phyloP scores from a whole-genome alignment of 805 yeast genomes.

The Candida pseudoglaebosa region DNA sequence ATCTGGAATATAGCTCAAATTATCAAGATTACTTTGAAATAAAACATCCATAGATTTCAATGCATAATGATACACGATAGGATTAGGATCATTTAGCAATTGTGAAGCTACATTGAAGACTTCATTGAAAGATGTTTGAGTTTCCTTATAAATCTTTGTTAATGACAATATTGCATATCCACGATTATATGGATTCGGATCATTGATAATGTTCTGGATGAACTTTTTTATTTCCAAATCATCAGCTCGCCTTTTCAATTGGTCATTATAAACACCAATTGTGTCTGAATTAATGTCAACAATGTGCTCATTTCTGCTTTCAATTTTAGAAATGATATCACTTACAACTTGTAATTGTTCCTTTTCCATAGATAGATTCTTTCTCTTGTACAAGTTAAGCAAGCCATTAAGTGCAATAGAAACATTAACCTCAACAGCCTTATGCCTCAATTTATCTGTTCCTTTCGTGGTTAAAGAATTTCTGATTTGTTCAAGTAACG shows the following conservation, averaged over 20 bases:
- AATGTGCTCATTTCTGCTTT: constrained; percentile 35
- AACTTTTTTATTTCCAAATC: constrained; percentile 23
- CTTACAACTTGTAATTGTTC: constrained; percentile 42
- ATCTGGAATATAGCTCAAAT: constrained; percentile 36
- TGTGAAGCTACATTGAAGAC: constrained; percentile 57
- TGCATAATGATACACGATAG: constrained; percentile 73
- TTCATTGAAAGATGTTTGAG: constrained; percentile 29
- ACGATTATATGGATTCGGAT: constrained; percentile 60
- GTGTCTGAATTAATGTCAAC: constrained; percentile 51
- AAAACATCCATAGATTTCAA: constrained; percentile 54
- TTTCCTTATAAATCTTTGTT: constrained; percentile 24
- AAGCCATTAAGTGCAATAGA: constrained; percentile 61
- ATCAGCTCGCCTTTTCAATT: constrained; percentile 16
- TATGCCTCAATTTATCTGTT: constrained; percentile 27
- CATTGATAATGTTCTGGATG: constrained; percentile 64
- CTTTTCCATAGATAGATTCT: constrained; percentile 19
- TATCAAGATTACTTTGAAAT: constrained; percentile 53
- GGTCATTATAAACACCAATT: constrained; percentile 45
- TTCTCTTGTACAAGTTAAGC: constrained; percentile 20
- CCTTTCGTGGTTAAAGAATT: constrained; percentile 40
- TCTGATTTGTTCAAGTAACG: constrained; percentile 78
- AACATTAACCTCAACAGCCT: constrained; percentile 58
- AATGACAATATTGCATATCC: constrained; percentile 31
- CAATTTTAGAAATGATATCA: constrained; percentile 47
- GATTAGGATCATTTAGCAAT: constrained; percentile 76